A percentile compares a stretch with the other conserved stretches of the same genome.
phyloP scores from a whole-genome alignment of 1,284 basidiomycete genomes.

The Quambalaria eucalypti region DNA sequence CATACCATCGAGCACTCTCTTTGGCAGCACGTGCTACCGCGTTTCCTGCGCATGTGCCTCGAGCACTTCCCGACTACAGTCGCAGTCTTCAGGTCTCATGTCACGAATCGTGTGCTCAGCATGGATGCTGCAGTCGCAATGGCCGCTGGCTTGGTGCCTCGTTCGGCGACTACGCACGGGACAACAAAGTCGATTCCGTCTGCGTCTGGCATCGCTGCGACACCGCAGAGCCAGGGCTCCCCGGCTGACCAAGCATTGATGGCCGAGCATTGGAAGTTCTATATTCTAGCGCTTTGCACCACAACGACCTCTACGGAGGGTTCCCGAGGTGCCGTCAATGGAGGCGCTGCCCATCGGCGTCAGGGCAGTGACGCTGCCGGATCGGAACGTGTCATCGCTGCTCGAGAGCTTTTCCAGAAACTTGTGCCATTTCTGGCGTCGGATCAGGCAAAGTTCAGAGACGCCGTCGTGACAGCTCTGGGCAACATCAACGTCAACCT shows the following conservation, averaged over 20 bases:
- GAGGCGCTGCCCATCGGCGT: slow-evolving; percentile 58
- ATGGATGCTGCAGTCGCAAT: slow-evolving; percentile 47
- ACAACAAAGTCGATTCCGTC: slow-evolving; percentile 14
- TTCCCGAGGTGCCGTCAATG: slow-evolving; percentile 53
- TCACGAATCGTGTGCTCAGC: slow-evolving; percentile 47
- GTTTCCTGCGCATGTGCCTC: slow-evolving; percentile 45
- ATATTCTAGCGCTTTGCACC: slow-evolving; percentile 71
- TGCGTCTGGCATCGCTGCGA: slow-evolving; percentile 12
- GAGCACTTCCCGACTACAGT: slow-evolving; percentile 47
- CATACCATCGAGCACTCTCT: slow-evolving; percentile 47
- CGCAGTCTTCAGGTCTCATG: slow-evolving; percentile 46
- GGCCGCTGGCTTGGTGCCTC: slow-evolving; percentile 39
- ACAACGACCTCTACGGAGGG: slow-evolving; percentile 51
- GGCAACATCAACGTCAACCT: slow-evolving; percentile 70
- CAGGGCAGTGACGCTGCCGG: slow-evolving; percentile 57
- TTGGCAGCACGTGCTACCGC: slow-evolving; percentile 49
- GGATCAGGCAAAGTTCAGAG: slow-evolving; percentile 71
- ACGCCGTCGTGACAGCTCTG: slow-evolving; percentile 75
- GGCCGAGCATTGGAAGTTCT: slow-evolving; percentile 78
- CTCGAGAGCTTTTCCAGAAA: slow-evolving; percentile 68
- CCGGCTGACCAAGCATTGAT: slow-evolving; percentile 57
- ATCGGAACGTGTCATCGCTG: slow-evolving; percentile 65
- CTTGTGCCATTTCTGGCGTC: slow-evolving; percentile 78
- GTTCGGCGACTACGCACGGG: neutral
- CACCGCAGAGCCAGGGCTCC: slow-evolving; percentile 14